Conservation (phyloP, 495 filamentous ascomycete species). For the Neurospora terricola region DNA sequence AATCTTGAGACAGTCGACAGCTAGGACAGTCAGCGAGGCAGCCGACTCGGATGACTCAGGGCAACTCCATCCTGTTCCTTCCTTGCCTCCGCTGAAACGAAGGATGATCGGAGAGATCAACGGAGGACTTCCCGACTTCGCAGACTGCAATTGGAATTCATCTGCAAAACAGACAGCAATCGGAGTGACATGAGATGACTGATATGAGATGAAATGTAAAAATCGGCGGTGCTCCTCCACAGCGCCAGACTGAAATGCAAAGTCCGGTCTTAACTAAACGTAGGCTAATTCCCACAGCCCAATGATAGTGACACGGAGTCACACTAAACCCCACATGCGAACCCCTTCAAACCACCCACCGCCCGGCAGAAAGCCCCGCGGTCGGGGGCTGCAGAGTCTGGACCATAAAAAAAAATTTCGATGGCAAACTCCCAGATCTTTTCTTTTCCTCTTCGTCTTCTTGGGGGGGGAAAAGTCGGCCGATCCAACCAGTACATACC, state of each 20-base stretch:
- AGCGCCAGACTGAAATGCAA: neutral
- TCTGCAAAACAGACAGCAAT: neutral
- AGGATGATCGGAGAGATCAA: neutral
- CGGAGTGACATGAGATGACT: neutral
- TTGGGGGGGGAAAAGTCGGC: conserved; percentile 28
- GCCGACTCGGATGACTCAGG: neutral
- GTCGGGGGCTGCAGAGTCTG: neutral
- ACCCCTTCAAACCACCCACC: conserved; percentile 9
- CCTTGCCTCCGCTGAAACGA: neutral
- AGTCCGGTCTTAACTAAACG: neutral
- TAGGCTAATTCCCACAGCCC: neutral
- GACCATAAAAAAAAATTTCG: conserved; percentile 20
- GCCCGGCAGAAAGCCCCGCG: conserved; percentile 17
- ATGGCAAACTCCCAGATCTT: conserved; percentile 10
- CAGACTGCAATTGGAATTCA: neutral
- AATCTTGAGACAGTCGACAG: neutral
- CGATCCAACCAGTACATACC: conserved; percentile 10
- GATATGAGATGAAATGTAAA: neutral
- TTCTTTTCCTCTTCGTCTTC: conserved; percentile 15
- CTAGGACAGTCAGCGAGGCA: neutral
- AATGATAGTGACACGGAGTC: neutral
- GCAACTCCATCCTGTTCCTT: neutral
- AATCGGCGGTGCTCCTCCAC: neutral
- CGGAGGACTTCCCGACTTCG: neutral
- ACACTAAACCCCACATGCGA: neutral